Evolutionary conservation across 2,329 filamentous ascomycete species (phyloP).

Genomic region (Teratosphaeriaceae sp.): DNA sequence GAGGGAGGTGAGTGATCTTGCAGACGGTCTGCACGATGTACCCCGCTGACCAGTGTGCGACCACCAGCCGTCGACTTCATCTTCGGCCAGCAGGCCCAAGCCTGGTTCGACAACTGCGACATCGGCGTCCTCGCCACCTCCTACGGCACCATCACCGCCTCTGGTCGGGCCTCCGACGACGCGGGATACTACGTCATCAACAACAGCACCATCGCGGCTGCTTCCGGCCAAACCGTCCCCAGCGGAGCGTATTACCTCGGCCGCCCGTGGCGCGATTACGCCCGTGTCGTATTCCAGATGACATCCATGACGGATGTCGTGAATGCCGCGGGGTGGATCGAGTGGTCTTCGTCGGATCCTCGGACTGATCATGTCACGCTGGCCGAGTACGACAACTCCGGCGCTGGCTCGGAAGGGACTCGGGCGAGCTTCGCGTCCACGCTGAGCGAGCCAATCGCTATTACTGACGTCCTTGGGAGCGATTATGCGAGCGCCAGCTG

Average conservation of each 20-base stretch:
- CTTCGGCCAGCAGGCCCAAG: conserved; percentile 47
- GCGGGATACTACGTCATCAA: conserved; percentile 49
- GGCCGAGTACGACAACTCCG: conserved; percentile 55
- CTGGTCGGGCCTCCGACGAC: conserved; percentile 34
- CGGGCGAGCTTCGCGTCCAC: conserved; percentile 45
- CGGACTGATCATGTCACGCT: conserved; percentile 49
- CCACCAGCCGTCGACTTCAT: conserved; percentile 57
- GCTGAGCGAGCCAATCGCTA: conserved; percentile 35
- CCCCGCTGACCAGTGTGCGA: too few species aligned
- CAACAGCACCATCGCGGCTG: conserved; percentile 43
- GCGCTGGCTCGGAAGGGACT: conserved; percentile 47
- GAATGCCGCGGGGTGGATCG: conserved; percentile 52
- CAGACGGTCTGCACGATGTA: too few species aligned
- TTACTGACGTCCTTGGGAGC: conserved; percentile 41
- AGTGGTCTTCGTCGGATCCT: conserved; percentile 47
- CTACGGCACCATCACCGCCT: conserved; percentile 40
- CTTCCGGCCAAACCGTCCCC: conserved; percentile 31
- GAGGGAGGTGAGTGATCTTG: too few species aligned
- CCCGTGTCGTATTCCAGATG: conserved; percentile 47
- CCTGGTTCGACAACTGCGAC: conserved; percentile 47
- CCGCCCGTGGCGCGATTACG: conserved; percentile 47
- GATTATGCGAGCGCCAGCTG: conserved; percentile 32
- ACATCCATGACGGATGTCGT: conserved; percentile 50
- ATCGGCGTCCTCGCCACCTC: conserved; percentile 40
- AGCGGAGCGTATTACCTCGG: conserved; percentile 44